These are phyloP conservation scores for Caloboletus inedulis DNA, from an alignment of 1,284 basidiomycete species.

Conservation along the genomic window DNA sequence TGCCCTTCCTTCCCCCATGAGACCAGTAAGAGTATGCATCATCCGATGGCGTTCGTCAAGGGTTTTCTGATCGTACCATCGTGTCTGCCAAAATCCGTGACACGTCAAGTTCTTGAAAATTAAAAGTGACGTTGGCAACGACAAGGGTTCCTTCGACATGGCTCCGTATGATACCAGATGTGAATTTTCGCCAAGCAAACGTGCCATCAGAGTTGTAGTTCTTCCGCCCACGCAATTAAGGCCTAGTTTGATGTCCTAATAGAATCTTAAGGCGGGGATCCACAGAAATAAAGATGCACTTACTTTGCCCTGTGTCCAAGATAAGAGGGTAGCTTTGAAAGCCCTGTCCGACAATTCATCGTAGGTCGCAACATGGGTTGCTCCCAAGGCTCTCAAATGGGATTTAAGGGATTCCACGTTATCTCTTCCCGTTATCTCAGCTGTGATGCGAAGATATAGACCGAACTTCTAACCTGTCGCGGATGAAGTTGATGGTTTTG, in stretches of 20 bases:
- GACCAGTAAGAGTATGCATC: constrained; percentile 49
- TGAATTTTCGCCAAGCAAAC: constrained; percentile 60
- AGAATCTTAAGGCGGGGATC: not conserved
- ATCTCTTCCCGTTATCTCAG: constrained; percentile 38
- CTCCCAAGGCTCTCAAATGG: constrained; percentile 59
- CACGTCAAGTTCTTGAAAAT: constrained; percentile 78
- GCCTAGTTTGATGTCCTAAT: constrained; percentile 58
- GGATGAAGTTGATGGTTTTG: constrained; percentile 76
- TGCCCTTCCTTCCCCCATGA: constrained; percentile 58
- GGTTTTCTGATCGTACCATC: constrained; percentile 59
- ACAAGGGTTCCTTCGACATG: constrained; percentile 81
- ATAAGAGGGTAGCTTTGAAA: constrained; percentile 48
- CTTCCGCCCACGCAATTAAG: constrained; percentile 80
- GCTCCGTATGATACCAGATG: constrained; percentile 84
- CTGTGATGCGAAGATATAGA: not conserved
- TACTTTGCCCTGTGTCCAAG: constrained; percentile 61
- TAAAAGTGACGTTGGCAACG: constrained; percentile 73
- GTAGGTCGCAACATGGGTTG: constrained; percentile 71
- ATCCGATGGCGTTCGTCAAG: constrained; percentile 42
- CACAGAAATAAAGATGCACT: not conserved
- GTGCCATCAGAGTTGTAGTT: constrained; percentile 64
- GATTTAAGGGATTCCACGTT: constrained; percentile 49
- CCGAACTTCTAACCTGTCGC: constrained; percentile 50
- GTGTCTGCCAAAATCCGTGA: constrained; percentile 75
- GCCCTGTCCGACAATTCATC: constrained; percentile 60